These are phyloP conservation scores for Polytrichum commune DNA, from an alignment of 225 moss, liverwort and hornwort species.

Conservation along the genomic window DNA sequence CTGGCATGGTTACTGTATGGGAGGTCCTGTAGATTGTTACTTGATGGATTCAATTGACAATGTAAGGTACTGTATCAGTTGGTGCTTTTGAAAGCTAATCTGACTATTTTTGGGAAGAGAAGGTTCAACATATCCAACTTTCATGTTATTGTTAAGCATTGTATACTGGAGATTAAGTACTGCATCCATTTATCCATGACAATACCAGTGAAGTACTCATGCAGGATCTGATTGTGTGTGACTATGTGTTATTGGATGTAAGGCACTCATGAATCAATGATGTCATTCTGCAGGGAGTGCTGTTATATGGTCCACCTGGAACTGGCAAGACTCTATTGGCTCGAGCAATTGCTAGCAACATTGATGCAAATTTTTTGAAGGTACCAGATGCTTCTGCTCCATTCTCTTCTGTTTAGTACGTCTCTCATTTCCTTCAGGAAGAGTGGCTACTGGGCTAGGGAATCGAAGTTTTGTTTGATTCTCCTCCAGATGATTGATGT, in stretches of 20 bases:
- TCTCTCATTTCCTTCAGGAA: no score
- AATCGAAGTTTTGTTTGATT: no score
- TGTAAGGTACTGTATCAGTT: not conserved
- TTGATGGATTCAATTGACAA: not conserved
- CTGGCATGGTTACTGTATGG: not conserved
- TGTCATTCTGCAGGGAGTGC: slow-evolving; percentile 57
- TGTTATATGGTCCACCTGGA: slow-evolving; percentile 94
- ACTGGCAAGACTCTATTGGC: slow-evolving; percentile 94
- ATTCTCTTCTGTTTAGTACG: not conserved
- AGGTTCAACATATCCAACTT: not conserved
- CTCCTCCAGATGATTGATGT: no score
- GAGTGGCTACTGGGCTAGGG: no score
- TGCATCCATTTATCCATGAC: no score
- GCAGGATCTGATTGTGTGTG: not conserved
- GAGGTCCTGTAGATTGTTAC: no score
- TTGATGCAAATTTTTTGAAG: slow-evolving; percentile 98
- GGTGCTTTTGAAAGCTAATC: not conserved
- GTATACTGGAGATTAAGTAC: not conserved
- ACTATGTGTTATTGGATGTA: not conserved
- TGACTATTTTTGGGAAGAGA: not conserved
- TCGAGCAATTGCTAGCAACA: slow-evolving; percentile 95
- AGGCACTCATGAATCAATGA: not conserved
- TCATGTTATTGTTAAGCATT: not conserved
- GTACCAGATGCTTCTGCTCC: slow-evolving; percentile 25
- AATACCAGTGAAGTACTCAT: not conserved